These are phyloP conservation scores for Phallus indusiatus DNA, from an alignment of 768 basidiomycete genomes.

Conservation along the genomic window DNA sequence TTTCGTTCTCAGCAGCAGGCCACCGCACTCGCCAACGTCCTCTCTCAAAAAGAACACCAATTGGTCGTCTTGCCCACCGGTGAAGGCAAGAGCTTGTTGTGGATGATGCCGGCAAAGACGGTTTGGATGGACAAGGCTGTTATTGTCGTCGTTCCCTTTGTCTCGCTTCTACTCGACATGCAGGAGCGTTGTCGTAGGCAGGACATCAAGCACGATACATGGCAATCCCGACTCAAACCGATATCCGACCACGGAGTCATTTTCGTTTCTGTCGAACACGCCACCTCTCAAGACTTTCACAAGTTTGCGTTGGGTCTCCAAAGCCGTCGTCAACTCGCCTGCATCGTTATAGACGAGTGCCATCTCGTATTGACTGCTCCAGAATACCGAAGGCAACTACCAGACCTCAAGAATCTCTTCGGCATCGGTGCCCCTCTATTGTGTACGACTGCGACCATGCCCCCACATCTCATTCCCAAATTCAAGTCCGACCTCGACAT, in stretches of 20 bases:
- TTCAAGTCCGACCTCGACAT: not conserved
- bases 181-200: not conserved
- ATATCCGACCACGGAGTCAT: not conserved
- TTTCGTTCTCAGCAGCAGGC: not conserved
- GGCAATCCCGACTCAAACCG: not conserved
- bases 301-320: not conserved
- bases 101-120: not conserved
- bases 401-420: not conserved
- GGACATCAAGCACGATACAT: not conserved
- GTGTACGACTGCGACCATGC: not conserved
- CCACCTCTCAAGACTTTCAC: not conserved
- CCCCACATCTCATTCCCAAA: not conserved
- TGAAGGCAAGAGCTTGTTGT: not conserved
- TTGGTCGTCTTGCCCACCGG: not conserved
- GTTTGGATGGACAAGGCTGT: not conserved
- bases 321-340: not conserved
- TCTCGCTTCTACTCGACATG: not conserved
- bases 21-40: not conserved
- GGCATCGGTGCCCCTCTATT: not conserved
- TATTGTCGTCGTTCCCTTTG: not conserved
- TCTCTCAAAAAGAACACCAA: not conserved
- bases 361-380: not conserved
- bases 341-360: not conserved
- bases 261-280: not conserved
- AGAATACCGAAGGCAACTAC: not conserved